phyloP scores from a whole-genome alignment of 2,329 filamentous ascomycete genomes.

The Corniculantispora saksenae region DNA sequence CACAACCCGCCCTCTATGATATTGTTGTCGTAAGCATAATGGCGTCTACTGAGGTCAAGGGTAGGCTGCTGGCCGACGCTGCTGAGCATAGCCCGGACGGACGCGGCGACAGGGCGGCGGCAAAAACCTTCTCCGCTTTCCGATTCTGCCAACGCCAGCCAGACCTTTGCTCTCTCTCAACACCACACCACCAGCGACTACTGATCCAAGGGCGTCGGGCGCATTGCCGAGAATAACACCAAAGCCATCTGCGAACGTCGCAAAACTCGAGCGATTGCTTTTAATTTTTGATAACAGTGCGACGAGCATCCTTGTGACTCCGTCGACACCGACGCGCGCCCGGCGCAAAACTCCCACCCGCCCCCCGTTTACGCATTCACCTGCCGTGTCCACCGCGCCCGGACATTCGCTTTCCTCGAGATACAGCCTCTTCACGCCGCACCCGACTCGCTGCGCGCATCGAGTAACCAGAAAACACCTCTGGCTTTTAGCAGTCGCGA shows the following conservation, averaged over 20 bases:
- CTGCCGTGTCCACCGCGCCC: constrained; percentile 5
- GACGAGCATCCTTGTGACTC: not conserved
- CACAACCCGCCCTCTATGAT: not conserved
- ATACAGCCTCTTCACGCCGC: not conserved
- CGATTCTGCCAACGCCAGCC: constrained; percentile 15
- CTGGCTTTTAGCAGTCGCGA: not conserved
- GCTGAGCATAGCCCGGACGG: not conserved
- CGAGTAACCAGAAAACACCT: not conserved
- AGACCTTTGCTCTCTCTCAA: constrained; percentile 15
- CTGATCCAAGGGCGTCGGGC: constrained; percentile 9
- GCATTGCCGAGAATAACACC: constrained; percentile 17
- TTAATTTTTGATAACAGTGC: not conserved
- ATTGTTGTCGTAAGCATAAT: not conserved
- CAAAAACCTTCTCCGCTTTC: constrained; percentile 18
- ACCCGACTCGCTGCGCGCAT: not conserved
- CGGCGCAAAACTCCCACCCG: constrained; percentile 15
- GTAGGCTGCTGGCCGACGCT: not conserved
- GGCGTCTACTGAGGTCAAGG: constrained; percentile 4
- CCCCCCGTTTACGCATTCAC: constrained; percentile 4
- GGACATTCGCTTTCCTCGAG: not conserved
- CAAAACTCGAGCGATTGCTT: not conserved
- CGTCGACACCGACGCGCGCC: constrained; percentile 11
- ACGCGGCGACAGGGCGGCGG: constrained; percentile 2
- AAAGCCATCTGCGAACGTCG: not conserved
- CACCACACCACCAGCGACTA: constrained; percentile 15